Base-by-base conservation (phyloP, 306 rosid species). In the Begonia peltatifolia region DNA sequence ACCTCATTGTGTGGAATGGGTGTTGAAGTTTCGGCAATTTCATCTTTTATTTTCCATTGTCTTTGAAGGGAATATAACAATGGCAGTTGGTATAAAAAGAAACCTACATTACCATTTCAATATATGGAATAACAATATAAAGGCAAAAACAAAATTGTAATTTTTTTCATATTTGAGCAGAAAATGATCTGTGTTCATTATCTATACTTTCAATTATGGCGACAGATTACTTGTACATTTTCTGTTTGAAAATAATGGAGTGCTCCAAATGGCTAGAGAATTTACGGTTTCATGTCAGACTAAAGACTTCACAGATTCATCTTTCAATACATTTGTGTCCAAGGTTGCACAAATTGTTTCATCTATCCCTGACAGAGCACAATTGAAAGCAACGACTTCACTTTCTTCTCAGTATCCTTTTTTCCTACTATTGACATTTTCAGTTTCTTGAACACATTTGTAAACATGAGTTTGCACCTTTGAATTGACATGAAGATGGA, bases 351-450 rank as follows among this genome's bases (percentile, higher is more conserved):
- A 85, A 69, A 63, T 80, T 61, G 77, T 90, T 70, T 79, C 82
- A 60, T 90, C 97, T 55, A 64, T 90, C 75, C 95, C 97, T 48
- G 95, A 90, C 73, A 90, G 83, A 78, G 94, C 84, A 62, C 81
- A 81, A 75, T 62, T 72, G 63, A 77, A 74, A 68, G 78, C 80
- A 62, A 65, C 54, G 14, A 58, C 76, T 68, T 74, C 79, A 35
- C 71, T 85, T 57, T 80, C 95, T 47, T 73, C 97, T 23, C 87
- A 80, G 97, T 90, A 90, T 85, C 85, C 95, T 74, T 62, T 11
- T 64, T 41, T 61, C 46, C 52, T 51, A 14, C 11, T 3, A n/a
- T 44, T 11, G 12, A n/a, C 11, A 44, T 44, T 44, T 44, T 44
- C 23, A 46, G 52, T 57, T 23, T 46, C 61, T 23, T 14, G 2